Evolutionary conservation across 352 stramenopile species (phyloP), one percentile per base, ranked within the genome.

Genomic region (Achlya hypogyna): DNA sequence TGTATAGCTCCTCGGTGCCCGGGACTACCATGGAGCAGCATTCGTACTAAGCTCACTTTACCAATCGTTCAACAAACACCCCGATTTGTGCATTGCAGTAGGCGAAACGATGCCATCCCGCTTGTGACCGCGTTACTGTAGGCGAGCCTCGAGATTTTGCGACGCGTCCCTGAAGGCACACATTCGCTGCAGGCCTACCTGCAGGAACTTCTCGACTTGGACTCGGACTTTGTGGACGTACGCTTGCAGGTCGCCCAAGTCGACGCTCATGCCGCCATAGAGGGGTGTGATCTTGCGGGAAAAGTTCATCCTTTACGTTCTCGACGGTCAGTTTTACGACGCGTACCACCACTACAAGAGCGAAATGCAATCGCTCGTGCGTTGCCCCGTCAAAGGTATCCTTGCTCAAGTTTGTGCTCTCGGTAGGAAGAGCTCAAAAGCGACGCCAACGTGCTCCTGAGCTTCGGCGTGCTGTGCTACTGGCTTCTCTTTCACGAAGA

Each of bases 401-500:
- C 62, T 27, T 20, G 29, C 1, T 29, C 43, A 22, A 49, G 12
- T 62, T 2, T n/a, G n/a, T n/a, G 22, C 54, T 12, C 59, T 68
- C 22, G 51, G 71, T 52, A 84, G 78, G 40, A 82, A 4, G 77
- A 84, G 45, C 47, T 84, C 23, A 72, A 86, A 22, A 65, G 85
- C 45, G 83, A 93, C 40, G 69, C 75, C 4, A 75, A 81, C 12
- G 52, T 93, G 60, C 69, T 89, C 23, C 78, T 75, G 25, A 85
- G 78, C 51, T 91, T 91, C 66, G 85, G 85, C 0, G 81, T 90
- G 49, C 54, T 93, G 34, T 91, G 85, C 69, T 93, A 91, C 58
- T 93, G 85, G 85, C 72, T 93, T 31, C 71, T 93, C 27, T 79
- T 93, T 53, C 78, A 89, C 49, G 85, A 93, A 63, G 90, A 82